phyloP scores from a whole-genome alignment of 805 yeast genomes.

The Nakazawaea populi region DNA sequence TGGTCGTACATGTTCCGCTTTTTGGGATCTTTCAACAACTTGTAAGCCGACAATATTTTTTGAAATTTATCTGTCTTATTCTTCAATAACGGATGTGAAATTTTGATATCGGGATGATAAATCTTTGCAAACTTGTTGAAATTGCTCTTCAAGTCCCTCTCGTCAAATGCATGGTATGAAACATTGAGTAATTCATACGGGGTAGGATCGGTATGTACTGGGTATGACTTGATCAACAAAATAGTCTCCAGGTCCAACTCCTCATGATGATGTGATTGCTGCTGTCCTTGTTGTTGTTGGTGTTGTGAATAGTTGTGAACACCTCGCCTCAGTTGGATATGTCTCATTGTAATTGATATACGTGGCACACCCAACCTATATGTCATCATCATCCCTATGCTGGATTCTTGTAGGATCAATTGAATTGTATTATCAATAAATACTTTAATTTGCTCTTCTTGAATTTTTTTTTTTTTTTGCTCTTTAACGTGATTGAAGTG shows the following conservation, averaged over 20 bases:
- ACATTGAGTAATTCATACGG: constrained; percentile 68
- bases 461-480: neutral
- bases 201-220: constrained; percentile 45
- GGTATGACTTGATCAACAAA: constrained; percentile 29
- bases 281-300: no score
- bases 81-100: neutral
- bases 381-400: no score
- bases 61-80: constrained; percentile 43
- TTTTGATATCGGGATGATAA: constrained; percentile 69
- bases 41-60: constrained; percentile 51
- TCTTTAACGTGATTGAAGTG: neutral
- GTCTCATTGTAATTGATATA: no score
- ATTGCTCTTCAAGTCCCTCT: constrained; percentile 34
- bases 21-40: constrained; percentile 40
- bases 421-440: no score
- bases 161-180: constrained; percentile 26
- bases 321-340: no score
- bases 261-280: neutral
- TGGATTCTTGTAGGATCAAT: no score
- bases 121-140: constrained; percentile 61
- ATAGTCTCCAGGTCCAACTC: constrained; percentile 18
- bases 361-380: no score
- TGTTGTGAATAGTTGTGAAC: no score
- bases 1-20: constrained; percentile 40
- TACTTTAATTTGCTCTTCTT: no score